phyloP scores from a whole-genome alignment of 805 yeast species.

The Saccharomycopsis sp. region DNA sequence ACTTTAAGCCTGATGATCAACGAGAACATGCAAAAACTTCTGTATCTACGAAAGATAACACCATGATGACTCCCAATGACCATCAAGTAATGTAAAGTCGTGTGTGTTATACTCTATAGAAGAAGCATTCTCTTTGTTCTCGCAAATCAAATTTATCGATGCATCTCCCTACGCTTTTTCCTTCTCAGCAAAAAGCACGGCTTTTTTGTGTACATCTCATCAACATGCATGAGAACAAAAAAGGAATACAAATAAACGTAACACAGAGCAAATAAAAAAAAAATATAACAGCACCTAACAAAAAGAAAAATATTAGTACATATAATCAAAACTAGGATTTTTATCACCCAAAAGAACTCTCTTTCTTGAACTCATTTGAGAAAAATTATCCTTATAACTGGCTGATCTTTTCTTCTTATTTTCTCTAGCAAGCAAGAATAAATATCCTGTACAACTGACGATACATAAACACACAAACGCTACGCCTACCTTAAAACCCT shows the following conservation, averaged over 20 bases:
- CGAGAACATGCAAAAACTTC: too few relatives aligned
- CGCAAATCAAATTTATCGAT: too few relatives aligned
- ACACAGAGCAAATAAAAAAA: not conserved
- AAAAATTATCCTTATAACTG: slow-evolving; percentile 27
- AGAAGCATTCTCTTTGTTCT: too few relatives aligned
- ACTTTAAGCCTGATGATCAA: too few relatives aligned
- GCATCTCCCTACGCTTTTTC: too few relatives aligned
- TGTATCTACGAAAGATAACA: too few relatives aligned
- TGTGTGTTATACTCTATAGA: too few relatives aligned
- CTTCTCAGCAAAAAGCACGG: too few relatives aligned
- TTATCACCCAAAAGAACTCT: slow-evolving; percentile 33
- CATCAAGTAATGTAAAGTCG: too few relatives aligned
- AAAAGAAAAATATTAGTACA: slow-evolving; percentile 24
- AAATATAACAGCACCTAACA: not conserved
- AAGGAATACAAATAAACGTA: not conserved
- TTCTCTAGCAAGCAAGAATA: not conserved
- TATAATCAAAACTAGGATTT: slow-evolving; percentile 32
- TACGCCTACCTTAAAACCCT: slow-evolving; percentile 23
- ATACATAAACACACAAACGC: slow-evolving; percentile 31
- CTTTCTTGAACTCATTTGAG: slow-evolving; percentile 27
- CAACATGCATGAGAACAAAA: too few relatives aligned
- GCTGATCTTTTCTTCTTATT: slow-evolving; percentile 26
- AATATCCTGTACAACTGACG: not conserved
- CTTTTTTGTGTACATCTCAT: too few relatives aligned
- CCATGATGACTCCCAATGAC: too few relatives aligned